Evolutionary conservation across 2,329 filamentous ascomycete genomes (phyloP).

Genomic region (Blastomyces parvus): DNA sequence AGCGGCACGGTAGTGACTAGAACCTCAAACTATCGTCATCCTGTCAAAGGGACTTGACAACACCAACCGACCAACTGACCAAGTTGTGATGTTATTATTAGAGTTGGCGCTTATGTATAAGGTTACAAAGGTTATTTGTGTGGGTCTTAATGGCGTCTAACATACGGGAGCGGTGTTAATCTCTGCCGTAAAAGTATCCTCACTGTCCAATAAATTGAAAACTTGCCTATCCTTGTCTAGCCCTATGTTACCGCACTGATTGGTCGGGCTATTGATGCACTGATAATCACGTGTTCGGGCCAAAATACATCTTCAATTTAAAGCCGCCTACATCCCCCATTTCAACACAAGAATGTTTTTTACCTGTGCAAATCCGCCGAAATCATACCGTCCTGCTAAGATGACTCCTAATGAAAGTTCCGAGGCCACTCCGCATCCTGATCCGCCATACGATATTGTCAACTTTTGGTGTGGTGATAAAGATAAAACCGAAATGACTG

Average conservation of each 20-base stretch:
- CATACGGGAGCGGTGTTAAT: too few species aligned
- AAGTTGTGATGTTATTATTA: too few species aligned
- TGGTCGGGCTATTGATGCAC: neutral
- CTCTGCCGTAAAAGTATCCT: neutral
- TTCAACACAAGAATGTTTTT: neutral
- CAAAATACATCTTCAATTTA: neutral
- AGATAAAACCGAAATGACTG: conserved; percentile 9
- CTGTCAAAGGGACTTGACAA: too few species aligned
- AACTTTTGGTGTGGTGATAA: conserved; percentile 10
- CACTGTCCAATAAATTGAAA: neutral
- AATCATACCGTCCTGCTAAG: neutral
- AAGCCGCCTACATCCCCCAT: neutral
- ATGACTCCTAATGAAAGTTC: neutral
- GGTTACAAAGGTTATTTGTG: too few species aligned
- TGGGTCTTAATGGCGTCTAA: too few species aligned
- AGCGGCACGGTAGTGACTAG: too few species aligned
- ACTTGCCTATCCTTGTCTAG: neutral
- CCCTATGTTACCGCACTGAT: neutral
- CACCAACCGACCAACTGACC: too few species aligned
- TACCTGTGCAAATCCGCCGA: neutral
- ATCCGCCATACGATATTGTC: conserved; percentile 10
- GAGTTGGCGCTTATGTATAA: too few species aligned
- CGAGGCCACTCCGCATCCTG: neutral
- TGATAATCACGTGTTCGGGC: neutral
- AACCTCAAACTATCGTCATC: too few species aligned